phyloP scores from a whole-genome alignment of 345 rosid species.

The Brassica cretica region DNA sequence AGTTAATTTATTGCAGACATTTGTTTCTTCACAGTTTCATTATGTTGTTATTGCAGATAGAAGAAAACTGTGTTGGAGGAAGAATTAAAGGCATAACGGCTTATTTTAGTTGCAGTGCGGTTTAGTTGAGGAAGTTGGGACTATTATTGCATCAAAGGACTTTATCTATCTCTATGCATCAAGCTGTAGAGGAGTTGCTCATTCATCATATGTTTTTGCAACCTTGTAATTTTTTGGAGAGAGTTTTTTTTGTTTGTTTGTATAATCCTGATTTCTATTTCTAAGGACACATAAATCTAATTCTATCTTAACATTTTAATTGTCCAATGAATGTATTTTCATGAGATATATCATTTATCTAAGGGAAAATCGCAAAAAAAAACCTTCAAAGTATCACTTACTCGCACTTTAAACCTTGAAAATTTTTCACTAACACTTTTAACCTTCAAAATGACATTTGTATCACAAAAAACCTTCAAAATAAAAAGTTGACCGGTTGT shows the following conservation, averaged over 20 bases:
- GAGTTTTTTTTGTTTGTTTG: background rate
- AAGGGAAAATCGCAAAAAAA: too few relatives aligned
- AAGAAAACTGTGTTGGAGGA: conserved; percentile 33
- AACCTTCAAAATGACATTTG: too few relatives aligned
- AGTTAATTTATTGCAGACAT: background rate
- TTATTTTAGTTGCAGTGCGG: conserved; percentile 23
- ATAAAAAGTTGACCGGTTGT: too few relatives aligned
- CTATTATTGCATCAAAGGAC: background rate
- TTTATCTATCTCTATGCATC: background rate
- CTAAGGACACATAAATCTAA: background rate
- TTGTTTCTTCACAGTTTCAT: conserved; percentile 2
- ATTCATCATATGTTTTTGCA: background rate
- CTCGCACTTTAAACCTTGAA: too few relatives aligned
- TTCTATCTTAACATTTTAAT: background rate
- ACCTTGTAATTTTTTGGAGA: background rate
- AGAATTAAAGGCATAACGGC: conserved; percentile 32
- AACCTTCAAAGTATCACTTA: too few relatives aligned
- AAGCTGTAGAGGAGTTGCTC: background rate
- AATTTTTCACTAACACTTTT: too few relatives aligned
- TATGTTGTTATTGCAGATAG: conserved; percentile 28
- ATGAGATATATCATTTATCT: background rate
- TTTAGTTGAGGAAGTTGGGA: background rate
- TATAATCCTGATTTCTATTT: background rate
- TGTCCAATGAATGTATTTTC: background rate
- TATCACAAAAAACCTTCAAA: too few relatives aligned